Conservation (phyloP, 2,329 filamentous ascomycete genomes). For the Fusarium sp. region DNA sequence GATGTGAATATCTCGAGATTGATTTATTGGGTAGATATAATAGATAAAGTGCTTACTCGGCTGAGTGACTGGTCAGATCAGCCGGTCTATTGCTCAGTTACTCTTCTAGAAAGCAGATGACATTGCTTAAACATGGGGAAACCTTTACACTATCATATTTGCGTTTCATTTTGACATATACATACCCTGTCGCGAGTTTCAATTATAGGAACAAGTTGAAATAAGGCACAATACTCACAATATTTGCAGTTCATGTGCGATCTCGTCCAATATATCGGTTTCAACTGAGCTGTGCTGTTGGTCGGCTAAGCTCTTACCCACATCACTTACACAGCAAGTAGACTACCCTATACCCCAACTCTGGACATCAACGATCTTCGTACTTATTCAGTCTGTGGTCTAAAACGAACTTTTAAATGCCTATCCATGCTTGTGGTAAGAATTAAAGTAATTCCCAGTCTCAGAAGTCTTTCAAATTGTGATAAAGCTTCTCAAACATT, state of each 20-base stretch:
- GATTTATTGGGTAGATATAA: no score
- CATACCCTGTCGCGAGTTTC: not conserved
- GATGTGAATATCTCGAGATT: no score
- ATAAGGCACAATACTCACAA: not conserved
- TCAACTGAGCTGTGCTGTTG: not conserved
- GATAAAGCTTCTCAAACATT: no score
- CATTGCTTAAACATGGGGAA: not conserved
- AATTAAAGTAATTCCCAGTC: rapidly evolving
- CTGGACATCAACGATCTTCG: not conserved
- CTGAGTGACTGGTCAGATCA: not conserved
- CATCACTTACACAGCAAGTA: not conserved
- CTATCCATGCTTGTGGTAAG: no score
- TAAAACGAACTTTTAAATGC: not conserved
- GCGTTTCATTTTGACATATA: no score
- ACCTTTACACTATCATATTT: no score
- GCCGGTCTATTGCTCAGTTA: not conserved
- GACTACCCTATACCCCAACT: not conserved
- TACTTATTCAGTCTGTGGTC: not conserved
- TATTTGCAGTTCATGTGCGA: rapidly evolving
- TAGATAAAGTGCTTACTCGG: not conserved
- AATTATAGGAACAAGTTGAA: rapidly evolving
- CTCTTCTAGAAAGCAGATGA: not conserved
- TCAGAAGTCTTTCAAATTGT: not conserved
- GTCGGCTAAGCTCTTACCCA: not conserved
- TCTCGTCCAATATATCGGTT: not conserved